phyloP scores from a whole-genome alignment of 306 rosid genomes.

The Cicer judaicum region DNA sequence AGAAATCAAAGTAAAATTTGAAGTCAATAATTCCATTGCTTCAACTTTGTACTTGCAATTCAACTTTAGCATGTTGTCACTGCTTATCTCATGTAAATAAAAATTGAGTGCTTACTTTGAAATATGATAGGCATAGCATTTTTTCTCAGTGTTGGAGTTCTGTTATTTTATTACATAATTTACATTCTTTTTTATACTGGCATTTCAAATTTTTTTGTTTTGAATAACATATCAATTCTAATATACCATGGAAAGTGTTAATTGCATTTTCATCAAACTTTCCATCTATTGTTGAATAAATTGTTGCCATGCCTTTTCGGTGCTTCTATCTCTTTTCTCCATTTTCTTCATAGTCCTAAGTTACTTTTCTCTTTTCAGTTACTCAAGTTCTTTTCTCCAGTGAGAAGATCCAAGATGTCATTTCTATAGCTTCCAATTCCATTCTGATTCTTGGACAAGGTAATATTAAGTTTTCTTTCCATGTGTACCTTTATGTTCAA shows the following conservation, averaged over 20 bases:
- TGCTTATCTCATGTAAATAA: too few species aligned
- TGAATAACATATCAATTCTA: background rate
- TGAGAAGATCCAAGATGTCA: constrained; percentile 83
- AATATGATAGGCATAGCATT: background rate
- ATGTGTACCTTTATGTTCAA: constrained; percentile 23
- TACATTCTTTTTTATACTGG: background rate
- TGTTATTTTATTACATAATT: background rate
- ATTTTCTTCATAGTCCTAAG: constrained; percentile 16
- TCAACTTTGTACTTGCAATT: background rate
- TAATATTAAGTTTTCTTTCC: constrained; percentile 41
- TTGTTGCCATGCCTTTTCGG: constrained; percentile 7
- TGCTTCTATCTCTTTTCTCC: constrained; percentile 17
- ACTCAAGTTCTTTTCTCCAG: constrained; percentile 65
- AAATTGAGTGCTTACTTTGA: background rate
- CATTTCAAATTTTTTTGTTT: background rate
- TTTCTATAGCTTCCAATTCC: constrained; percentile 68
- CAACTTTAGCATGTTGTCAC: background rate
- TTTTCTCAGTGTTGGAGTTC: background rate
- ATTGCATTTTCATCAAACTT: constrained; percentile 1
- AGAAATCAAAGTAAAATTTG: background rate
- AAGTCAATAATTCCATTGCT: background rate
- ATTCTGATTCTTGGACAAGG: constrained; percentile 94
- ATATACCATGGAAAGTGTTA: background rate
- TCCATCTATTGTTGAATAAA: background rate
- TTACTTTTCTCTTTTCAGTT: constrained; percentile 54